Percentiles rank a stretch among this genome's conserved stretches.
Evolutionary conservation across 306 rosid species (phyloP).

Genomic region (Datisca glomerata): DNA sequence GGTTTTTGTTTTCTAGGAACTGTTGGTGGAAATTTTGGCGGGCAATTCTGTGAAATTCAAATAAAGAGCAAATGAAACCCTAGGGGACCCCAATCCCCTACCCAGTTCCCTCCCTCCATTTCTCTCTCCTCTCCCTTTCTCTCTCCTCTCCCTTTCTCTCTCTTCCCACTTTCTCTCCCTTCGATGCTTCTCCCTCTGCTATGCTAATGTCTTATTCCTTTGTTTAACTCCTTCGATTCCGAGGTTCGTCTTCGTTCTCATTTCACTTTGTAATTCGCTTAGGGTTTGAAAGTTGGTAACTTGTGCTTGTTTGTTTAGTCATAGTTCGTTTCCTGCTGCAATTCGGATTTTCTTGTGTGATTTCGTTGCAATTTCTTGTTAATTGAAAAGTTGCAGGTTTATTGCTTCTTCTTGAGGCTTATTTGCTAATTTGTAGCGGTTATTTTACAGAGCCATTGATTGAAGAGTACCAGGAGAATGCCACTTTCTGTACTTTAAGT

Average conservation of each 20-base stretch:
- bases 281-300: not conserved
- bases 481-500: not conserved
- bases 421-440: not conserved
- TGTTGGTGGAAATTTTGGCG: constrained; percentile 48
- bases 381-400: not conserved
- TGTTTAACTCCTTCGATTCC: not conserved
- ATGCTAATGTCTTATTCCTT: constrained; percentile 1
- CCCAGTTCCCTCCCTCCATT: not conserved
- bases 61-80: constrained; percentile 52
- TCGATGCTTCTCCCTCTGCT: not conserved
- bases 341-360: not conserved
- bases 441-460: too few relatives aligned
- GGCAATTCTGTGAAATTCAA: constrained; percentile 52
- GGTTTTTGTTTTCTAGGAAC: constrained; percentile 12
- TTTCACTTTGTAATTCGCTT: not conserved
- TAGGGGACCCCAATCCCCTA: constrained; percentile 22
- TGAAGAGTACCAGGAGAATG: too few relatives aligned
- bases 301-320: not conserved
- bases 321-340: constrained; percentile 1
- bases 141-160: constrained; percentile 4
- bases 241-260: constrained; percentile 5
- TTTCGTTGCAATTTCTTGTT: not conserved
- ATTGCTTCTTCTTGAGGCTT: not conserved
- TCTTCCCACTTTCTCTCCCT: constrained; percentile 1
- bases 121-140: constrained; percentile 2